Evolutionary conservation across 2,329 filamentous ascomycete genomes (phyloP).

Genomic region (Trichoderma atroviride): DNA sequence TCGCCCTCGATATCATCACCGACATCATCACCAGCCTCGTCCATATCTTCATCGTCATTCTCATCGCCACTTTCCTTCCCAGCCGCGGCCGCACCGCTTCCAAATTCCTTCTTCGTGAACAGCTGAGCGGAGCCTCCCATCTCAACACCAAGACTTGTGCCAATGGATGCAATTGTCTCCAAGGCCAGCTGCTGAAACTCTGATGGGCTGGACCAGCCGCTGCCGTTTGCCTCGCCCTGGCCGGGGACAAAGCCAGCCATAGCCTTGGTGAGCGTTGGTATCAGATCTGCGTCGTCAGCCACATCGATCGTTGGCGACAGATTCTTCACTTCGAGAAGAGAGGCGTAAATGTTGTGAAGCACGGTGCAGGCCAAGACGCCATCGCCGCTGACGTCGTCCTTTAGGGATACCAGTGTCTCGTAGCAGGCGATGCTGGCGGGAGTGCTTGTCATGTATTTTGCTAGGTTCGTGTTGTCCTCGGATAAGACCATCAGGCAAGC

Average conservation of each 20-base stretch:
- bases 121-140: constrained; percentile 41
- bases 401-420: constrained; percentile 52
- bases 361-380: constrained; percentile 62
- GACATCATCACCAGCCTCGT: constrained; percentile 33
- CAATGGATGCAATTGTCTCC: constrained; percentile 66
- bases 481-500: constrained; percentile 60
- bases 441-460: constrained; percentile 56
- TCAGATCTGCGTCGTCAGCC: constrained; percentile 40
- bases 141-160: constrained; percentile 58
- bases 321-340: constrained; percentile 37
- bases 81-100: constrained; percentile 37
- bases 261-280: constrained; percentile 43
- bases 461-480: constrained; percentile 61
- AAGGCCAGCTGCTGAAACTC: constrained; percentile 59
- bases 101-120: constrained; percentile 42
- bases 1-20: constrained; percentile 44
- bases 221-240: constrained; percentile 36
- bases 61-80: constrained; percentile 41
- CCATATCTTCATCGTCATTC: constrained; percentile 43
- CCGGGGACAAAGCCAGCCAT: constrained; percentile 36
- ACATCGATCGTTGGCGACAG: constrained; percentile 33
- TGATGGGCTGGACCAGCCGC: constrained; percentile 44
- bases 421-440: constrained; percentile 49
- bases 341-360: constrained; percentile 63
- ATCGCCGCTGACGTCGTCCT: constrained; percentile 50